Conservation (phyloP, 1,284 basidiomycete genomes). For the Leccinum pallidistipes region DNA sequence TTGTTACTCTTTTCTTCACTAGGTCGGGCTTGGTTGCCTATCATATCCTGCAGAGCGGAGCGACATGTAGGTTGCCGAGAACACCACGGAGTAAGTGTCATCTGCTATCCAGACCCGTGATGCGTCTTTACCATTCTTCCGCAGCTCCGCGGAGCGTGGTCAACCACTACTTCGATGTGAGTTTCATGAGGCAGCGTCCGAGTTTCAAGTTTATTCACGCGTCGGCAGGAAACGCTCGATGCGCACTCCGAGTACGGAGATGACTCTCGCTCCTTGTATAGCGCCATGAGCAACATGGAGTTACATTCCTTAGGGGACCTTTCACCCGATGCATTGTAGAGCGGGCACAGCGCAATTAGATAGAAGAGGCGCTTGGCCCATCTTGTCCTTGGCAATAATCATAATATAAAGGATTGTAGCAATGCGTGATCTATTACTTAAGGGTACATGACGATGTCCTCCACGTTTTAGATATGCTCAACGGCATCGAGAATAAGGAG, state of each 20-base stretch:
- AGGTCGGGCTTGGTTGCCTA: constrained; percentile 93
- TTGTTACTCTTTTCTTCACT: not conserved
- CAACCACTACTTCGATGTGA: constrained; percentile 91
- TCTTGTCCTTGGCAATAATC: constrained; percentile 22
- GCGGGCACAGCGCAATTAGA: not conserved
- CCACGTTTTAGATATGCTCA: constrained; percentile 33
- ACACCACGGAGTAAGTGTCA: constrained; percentile 74
- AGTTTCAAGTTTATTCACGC: constrained; percentile 11
- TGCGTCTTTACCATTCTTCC: constrained; percentile 11
- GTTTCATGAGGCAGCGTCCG: constrained; percentile 26
- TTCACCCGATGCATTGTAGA: constrained; percentile 74
- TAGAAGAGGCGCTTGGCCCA: not conserved
- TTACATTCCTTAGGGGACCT: constrained; percentile 69
- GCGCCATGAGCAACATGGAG: constrained; percentile 60
- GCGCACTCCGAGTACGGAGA: constrained; percentile 70
- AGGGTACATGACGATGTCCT: constrained; percentile 40
- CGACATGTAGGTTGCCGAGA: constrained; percentile 80
- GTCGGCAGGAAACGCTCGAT: constrained; percentile 68
- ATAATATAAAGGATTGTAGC: constrained; percentile 35
- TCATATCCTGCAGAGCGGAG: constrained; percentile 86
- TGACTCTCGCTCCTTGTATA: constrained; percentile 59
- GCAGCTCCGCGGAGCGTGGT: constrained; percentile 85
- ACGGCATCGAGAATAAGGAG: constrained; percentile 15
- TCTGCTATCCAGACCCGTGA: not conserved
- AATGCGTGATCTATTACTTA: constrained; percentile 39